Conservation (phyloP, 169 alveolate species). For the Eimeria tenella region DNA sequence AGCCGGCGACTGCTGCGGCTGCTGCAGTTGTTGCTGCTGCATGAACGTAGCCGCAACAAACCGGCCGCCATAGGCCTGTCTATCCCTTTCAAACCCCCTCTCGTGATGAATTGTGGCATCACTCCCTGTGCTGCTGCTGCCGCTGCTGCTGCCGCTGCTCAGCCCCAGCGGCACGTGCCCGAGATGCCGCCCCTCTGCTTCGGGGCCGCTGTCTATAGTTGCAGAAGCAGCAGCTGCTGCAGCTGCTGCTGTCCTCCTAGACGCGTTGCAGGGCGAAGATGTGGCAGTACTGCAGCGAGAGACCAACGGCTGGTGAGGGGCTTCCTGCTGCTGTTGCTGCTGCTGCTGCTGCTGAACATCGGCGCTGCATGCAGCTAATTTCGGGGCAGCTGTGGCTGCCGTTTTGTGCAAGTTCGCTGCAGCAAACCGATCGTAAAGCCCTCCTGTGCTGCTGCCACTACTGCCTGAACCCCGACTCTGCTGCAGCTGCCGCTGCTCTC, state of each 20-base stretch:
- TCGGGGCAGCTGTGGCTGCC: background rate
- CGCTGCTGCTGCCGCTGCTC: conserved; percentile 36
- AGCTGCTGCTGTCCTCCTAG: background rate
- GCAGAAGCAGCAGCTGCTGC: conserved; percentile 20
- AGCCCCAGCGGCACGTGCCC: background rate
- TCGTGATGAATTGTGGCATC: background rate
- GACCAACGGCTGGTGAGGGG: conserved; percentile 19
- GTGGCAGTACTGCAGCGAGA: conserved; percentile 68
- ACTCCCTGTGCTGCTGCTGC: conserved; percentile 59
- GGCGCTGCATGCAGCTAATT: background rate
- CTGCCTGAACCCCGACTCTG: background rate
- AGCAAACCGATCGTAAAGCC: conserved; percentile 21
- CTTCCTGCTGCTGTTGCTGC: conserved; percentile 62
- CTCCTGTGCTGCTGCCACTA: background rate
- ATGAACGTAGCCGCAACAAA: conserved; percentile 21
- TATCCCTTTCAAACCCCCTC: conserved; percentile 18
- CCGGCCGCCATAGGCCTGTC: conserved; percentile 24
- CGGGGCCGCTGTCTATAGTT: conserved; percentile 13
- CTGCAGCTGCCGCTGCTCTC: conserved; percentile 21
- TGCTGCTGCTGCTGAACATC: conserved; percentile 22
- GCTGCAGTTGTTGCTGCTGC: conserved; percentile 62
- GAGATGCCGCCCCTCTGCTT: background rate
- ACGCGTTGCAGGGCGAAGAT: conserved; percentile 33
- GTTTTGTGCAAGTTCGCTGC: conserved; percentile 19
- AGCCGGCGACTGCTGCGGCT: conserved; percentile 45